phyloP scores from a whole-genome alignment of 805 yeast species.

The Yarrowia divulgata region DNA sequence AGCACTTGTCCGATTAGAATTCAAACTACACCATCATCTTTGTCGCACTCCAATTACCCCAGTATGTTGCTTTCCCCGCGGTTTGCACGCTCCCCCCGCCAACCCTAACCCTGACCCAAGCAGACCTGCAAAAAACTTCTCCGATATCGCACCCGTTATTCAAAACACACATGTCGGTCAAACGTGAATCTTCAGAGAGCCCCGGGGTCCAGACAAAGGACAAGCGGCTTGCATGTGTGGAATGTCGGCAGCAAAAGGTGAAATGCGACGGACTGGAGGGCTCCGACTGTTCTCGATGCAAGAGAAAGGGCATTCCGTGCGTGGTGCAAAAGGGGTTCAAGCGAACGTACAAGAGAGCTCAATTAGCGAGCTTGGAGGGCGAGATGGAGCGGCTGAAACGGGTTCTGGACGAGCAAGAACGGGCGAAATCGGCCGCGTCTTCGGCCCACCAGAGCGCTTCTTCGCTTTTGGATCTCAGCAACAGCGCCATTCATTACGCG shows the following conservation, averaged over 20 bases:
- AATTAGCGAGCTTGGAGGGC: conserved; percentile 62
- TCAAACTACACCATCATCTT: neutral
- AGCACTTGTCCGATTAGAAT: neutral
- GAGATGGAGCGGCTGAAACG: conserved; percentile 75
- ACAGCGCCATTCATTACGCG: conserved; percentile 18
- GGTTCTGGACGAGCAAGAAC: conserved; percentile 52
- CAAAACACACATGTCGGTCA: conserved; percentile 20
- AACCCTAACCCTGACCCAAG: conserved; percentile 12
- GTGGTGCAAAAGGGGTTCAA: conserved; percentile 81
- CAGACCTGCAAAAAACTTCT: conserved; percentile 23
- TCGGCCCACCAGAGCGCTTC: conserved; percentile 40
- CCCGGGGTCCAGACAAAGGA: conserved; percentile 23
- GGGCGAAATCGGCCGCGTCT: conserved; percentile 34
- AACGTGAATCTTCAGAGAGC: conserved; percentile 30
- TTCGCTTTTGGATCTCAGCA: conserved; percentile 41
- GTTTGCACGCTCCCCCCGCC: neutral
- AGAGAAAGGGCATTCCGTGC: conserved; percentile 72
- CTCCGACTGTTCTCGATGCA: conserved; percentile 81
- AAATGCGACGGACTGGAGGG: conserved; percentile 84
- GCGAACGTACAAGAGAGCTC: conserved; percentile 80
- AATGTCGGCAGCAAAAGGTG: conserved; percentile 94
- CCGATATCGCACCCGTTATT: conserved; percentile 22
- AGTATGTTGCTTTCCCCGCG: neutral
- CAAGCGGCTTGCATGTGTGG: conserved; percentile 87
- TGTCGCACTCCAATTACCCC: neutral